Conservation (phyloP, 371 early-diverging fungal genomes). For the Apophysomyces sp. region DNA sequence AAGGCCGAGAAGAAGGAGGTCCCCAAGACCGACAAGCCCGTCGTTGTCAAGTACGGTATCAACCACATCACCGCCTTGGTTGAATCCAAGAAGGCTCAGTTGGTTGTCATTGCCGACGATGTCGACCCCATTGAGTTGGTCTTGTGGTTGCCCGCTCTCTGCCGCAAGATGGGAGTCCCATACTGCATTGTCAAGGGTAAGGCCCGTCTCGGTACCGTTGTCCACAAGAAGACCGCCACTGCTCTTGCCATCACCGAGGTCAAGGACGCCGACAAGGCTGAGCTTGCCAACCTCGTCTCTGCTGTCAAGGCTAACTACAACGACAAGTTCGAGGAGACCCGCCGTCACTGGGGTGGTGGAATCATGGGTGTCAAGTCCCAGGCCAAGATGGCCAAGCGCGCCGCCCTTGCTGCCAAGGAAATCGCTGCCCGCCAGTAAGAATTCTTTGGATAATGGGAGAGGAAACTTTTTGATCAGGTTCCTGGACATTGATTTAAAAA, state of each 20-base stretch:
- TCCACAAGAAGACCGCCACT: constrained; percentile 99
- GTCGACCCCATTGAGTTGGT: constrained; percentile 99
- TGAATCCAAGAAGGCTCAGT: constrained; percentile 98
- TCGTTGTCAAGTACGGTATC: constrained; percentile 98
- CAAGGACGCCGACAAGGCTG: constrained; percentile 93
- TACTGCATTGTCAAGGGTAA: constrained; percentile 99
- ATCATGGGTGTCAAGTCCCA: constrained; percentile 94
- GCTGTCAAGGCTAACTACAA: constrained; percentile 92
- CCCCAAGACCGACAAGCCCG: constrained; percentile 92
- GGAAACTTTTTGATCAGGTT: too few species aligned
- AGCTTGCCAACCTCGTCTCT: constrained; percentile 84
- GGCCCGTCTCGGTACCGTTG: constrained; percentile 96
- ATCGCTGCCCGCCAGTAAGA: constrained; percentile 57
- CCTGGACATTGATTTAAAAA: too few species aligned
- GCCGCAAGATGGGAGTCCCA: constrained; percentile 99
- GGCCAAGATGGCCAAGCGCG: constrained; percentile 80
- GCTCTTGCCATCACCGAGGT: constrained; percentile 96
- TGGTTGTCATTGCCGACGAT: constrained; percentile 99
- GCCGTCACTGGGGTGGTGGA: constrained; percentile 97
- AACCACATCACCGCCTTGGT: constrained; percentile 99
- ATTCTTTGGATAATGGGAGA: too few species aligned
- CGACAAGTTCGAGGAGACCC: constrained; percentile 91
- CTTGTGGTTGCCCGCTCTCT: constrained; percentile 99
- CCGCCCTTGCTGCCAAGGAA: constrained; percentile 69
- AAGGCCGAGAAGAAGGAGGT: constrained; percentile 89